Evolutionary conservation across 306 rosid genomes (phyloP), one percentile per base, ranked within the genome.

Genomic region (Cicer chorassanicum): DNA sequence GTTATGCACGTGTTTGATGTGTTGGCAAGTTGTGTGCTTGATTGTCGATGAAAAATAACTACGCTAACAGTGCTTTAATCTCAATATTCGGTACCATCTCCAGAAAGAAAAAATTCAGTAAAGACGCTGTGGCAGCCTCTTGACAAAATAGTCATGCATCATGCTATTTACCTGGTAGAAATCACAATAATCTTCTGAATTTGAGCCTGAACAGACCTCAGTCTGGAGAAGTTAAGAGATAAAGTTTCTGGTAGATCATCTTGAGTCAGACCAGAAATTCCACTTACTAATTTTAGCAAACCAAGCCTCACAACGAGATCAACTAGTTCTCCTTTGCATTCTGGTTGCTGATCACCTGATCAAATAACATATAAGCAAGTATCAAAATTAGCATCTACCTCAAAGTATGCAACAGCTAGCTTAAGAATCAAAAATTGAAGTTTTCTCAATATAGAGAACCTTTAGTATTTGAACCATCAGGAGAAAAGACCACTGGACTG

Each of bases 201-300:
- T 86, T 87, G 90, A 81, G 96, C 89, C 84, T 94, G 99, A 77
- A 90, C 86, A 61, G 86, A 86, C 86, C 97, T 94, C 79, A 94
- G 83, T 85, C 97, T 86, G 9, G 78, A 53, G 70, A 86, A 88
- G 82, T 92, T 94, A 7, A 90, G 90, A 71, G 63, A 82, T 39
- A 90, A 73, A 54, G 96, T 92, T 84, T 94, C 99, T 0, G 96
- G 97, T 14, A 94, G 67, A 75, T 72, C 84, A 51, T 85, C 91
- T 76, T 75, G 88, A 2, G 83, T 82, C 81, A 94, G 77, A 72
- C 97, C 97, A 75, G 89, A 80, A 50, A 88, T 83, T 39, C 88
- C 82, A 55, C 79, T 86, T 2, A 85, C 96, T 71, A 87, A 72
- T 83, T 92, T 90, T 78, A 94, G 72, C 80, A 94, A 81, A 70